Evolutionary conservation across 2,329 filamentous ascomycete genomes (phyloP).

Genomic region (Trichoderma atroviride): DNA sequence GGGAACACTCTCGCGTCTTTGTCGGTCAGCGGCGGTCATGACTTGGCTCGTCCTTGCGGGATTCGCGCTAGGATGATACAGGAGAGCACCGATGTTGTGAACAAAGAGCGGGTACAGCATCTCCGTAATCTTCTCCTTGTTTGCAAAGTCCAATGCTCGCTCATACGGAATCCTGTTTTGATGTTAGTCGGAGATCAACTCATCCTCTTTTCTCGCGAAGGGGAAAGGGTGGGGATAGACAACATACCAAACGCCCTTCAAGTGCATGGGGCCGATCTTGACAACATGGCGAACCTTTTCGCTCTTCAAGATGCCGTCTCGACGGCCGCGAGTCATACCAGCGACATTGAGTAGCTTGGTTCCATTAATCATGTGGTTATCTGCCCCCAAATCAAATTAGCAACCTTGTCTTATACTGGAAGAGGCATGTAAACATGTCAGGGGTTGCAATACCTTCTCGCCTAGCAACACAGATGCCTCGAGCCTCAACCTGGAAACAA

Average conservation of each 20-base stretch:
- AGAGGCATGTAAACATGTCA: not conserved
- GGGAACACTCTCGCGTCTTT: slow-evolving; percentile 70
- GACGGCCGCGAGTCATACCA: slow-evolving; percentile 93
- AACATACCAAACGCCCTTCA: slow-evolving; percentile 94
- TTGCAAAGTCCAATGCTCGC: slow-evolving; percentile 95
- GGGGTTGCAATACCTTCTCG: slow-evolving; percentile 70
- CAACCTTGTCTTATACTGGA: not conserved
- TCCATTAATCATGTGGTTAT: slow-evolving; percentile 99
- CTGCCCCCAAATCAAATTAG: slow-evolving; percentile 48
- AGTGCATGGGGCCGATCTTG: slow-evolving; percentile 98
- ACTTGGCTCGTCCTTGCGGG: slow-evolving; percentile 80
- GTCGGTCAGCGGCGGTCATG: slow-evolving; percentile 80
- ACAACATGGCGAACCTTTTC: slow-evolving; percentile 97
- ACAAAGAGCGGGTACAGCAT: slow-evolving; percentile 94
- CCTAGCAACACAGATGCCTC: slow-evolving; percentile 92
- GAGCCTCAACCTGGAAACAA: slow-evolving; percentile 96
- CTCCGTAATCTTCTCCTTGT: slow-evolving; percentile 99
- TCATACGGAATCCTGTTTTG: slow-evolving; percentile 88
- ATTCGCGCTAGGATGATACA: slow-evolving; percentile 86
- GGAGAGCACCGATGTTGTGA: slow-evolving; percentile 89
- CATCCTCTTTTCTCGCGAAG: not conserved
- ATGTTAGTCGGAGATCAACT: slow-evolving; percentile 31
- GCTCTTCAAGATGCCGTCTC: slow-evolving; percentile 96
- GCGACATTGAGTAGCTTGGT: slow-evolving; percentile 97
- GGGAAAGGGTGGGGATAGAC: slow-evolving; percentile 39